Conservation (phyloP, 2,329 filamentous ascomycete species). For the Arthrobotrys conoides region DNA sequence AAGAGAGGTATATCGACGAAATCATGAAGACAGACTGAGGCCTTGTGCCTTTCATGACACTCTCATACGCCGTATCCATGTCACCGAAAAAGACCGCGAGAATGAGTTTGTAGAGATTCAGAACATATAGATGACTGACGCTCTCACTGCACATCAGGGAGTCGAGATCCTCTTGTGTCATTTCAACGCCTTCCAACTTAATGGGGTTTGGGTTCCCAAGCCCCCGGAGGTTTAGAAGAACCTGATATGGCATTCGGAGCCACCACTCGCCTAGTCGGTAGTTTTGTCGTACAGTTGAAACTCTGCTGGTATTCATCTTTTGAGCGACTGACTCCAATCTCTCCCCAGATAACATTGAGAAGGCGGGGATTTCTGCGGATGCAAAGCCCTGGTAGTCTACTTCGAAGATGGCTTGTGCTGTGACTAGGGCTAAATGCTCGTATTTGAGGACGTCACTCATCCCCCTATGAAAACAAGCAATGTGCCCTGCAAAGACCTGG, state of each 20-base stretch:
- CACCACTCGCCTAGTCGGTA: constrained; percentile 64
- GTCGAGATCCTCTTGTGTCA: constrained; percentile 62
- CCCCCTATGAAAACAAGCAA: constrained; percentile 63
- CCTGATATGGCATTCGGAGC: constrained; percentile 63
- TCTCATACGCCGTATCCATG: constrained; percentile 63
- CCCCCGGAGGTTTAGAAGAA: constrained; percentile 64
- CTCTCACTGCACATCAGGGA: constrained; percentile 62
- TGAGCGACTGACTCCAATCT: constrained; percentile 60
- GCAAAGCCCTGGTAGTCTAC: constrained; percentile 64
- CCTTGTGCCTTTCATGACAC: constrained; percentile 62
- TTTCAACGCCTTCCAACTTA: constrained; percentile 62
- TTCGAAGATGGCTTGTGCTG: constrained; percentile 63
- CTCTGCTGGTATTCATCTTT: constrained; percentile 63
- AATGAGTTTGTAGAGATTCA: constrained; percentile 63
- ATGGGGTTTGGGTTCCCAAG: constrained; percentile 63
- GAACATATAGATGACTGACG: constrained; percentile 64
- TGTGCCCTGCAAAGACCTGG: constrained; percentile 64
- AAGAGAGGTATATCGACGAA: constrained; percentile 62
- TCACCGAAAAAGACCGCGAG: constrained; percentile 63
- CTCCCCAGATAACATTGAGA: constrained; percentile 64
- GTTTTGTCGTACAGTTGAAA: constrained; percentile 63
- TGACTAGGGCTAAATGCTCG: constrained; percentile 63
- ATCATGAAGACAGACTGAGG: constrained; percentile 57
- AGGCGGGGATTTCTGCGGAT: constrained; percentile 63
- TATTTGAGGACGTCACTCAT: constrained; percentile 64